phyloP scores from a whole-genome alignment of 495 filamentous ascomycete genomes.

The Lasiosphaeria hispida region DNA sequence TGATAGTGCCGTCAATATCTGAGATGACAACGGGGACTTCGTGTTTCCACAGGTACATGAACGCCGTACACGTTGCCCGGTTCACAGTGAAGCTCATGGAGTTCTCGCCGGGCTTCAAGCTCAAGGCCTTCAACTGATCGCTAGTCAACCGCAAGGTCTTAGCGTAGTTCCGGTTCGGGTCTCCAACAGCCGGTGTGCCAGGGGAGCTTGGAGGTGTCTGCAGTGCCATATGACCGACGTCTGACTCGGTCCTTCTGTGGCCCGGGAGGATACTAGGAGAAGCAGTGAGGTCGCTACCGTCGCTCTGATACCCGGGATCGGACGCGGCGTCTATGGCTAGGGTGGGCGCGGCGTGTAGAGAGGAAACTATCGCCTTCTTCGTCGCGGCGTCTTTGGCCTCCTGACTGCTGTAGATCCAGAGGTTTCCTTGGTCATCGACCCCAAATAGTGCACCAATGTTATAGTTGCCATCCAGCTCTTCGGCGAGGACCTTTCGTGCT shows the following conservation, averaged over 20 bases:
- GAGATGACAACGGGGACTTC: constrained; percentile 93
- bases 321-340: constrained; percentile 73
- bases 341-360: constrained; percentile 47
- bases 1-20: constrained; percentile 98
- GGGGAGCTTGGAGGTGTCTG: constrained; percentile 79
- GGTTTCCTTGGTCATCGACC: constrained; percentile 89
- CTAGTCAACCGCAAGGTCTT: constrained; percentile 97
- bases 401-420: constrained; percentile 98
- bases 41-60: constrained; percentile 89
- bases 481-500: constrained; percentile 90
- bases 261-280: constrained; percentile 34
- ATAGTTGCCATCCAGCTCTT: constrained; percentile 91
- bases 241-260: constrained; percentile 62
- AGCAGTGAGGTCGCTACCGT: constrained; percentile 46
- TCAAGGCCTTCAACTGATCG: constrained; percentile 85
- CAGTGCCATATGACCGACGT: constrained; percentile 62
- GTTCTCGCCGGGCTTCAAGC: constrained; percentile 81
- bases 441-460: constrained; percentile 95
- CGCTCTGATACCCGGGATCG: constrained; percentile 92
- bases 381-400: constrained; percentile 81
- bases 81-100: constrained; percentile 96
- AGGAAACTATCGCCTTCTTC: constrained; percentile 44
- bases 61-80: constrained; percentile 82
- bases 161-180: constrained; percentile 82
- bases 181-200: constrained; percentile 53